Conservation (phyloP, 2,329 filamentous ascomycete species). For the Xylaria sp. region DNA sequence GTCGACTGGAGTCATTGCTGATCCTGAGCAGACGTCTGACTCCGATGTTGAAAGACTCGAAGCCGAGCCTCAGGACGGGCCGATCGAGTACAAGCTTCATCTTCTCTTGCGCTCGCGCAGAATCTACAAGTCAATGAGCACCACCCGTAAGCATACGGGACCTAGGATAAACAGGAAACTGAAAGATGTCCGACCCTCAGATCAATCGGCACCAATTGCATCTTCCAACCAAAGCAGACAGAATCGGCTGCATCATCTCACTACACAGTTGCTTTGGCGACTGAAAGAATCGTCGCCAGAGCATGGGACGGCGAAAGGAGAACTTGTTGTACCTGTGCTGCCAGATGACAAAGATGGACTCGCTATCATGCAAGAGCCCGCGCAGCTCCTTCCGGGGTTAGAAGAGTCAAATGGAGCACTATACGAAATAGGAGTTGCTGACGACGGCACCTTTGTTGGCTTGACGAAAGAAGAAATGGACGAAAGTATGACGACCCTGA, state of each 20-base stretch:
- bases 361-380: slow-evolving; percentile 53
- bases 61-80: slow-evolving; percentile 90
- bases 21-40: slow-evolving; percentile 38
- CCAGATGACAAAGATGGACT: slow-evolving; percentile 66
- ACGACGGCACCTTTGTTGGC: slow-evolving; percentile 90
- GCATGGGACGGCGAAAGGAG: slow-evolving; percentile 78
- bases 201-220: slow-evolving; percentile 34
- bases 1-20: slow-evolving; percentile 42
- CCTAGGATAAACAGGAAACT: slow-evolving; percentile 41
- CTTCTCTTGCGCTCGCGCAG: slow-evolving; percentile 80
- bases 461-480: slow-evolving; percentile 89
- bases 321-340: slow-evolving; percentile 75
- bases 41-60: slow-evolving; percentile 69
- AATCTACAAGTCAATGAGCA: slow-evolving; percentile 74
- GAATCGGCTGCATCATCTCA: slow-evolving; percentile 85
- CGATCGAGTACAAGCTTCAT: slow-evolving; percentile 96
- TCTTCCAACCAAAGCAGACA: slow-evolving; percentile 74
- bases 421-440: slow-evolving; percentile 95
- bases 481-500: slow-evolving; percentile 84
- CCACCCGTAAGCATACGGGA: slow-evolving; percentile 47
- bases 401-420: slow-evolving; percentile 92
- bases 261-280: slow-evolving; percentile 93
- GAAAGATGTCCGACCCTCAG: slow-evolving; percentile 38
- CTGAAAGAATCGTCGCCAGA: slow-evolving; percentile 93
- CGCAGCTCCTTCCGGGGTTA: slow-evolving; percentile 74